Evolutionary conservation across 768 basidiomycete species (phyloP).

Genomic region (Boletus eberwhitei): DNA sequence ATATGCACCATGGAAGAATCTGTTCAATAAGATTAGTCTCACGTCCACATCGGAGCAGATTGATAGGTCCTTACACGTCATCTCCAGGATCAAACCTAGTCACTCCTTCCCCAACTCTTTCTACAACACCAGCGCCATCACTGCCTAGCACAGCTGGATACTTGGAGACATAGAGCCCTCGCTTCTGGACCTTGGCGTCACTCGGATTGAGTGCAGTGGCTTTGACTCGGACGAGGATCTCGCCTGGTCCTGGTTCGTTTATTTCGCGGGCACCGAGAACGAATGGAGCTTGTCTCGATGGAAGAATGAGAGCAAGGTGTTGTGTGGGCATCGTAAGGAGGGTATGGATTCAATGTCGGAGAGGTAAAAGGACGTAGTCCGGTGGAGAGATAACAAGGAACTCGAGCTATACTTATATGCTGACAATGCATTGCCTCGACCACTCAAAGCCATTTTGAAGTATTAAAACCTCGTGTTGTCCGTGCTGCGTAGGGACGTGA

Average conservation of each 20-base stretch:
- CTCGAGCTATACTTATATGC: conserved; percentile 28
- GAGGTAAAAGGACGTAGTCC: conserved; percentile 12
- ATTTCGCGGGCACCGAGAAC: conserved; percentile 33
- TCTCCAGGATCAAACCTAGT: conserved; percentile 48
- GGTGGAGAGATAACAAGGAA: conserved; percentile 19
- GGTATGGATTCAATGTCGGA: conserved; percentile 3
- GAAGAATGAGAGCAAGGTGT: conserved; percentile 31
- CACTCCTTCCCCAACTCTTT: conserved; percentile 50
- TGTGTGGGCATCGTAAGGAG: conserved; percentile 23
- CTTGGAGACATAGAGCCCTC: conserved; percentile 35
- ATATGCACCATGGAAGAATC: conserved; percentile 40
- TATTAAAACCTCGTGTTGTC: conserved; percentile 35
- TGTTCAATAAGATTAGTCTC: conserved; percentile 29
- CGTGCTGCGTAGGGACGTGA: conserved; percentile 31
- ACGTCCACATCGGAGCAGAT: conserved; percentile 1
- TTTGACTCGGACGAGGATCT: conserved; percentile 46
- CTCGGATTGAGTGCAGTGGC: conserved; percentile 51
- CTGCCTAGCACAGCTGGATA: conserved; percentile 47
- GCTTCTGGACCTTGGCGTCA: conserved; percentile 50
- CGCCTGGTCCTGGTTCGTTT: conserved; percentile 43
- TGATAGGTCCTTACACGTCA: conserved; percentile 41
- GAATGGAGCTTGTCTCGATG: conserved; percentile 35
- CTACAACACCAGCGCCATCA: conserved; percentile 52
- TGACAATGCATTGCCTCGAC: conserved; percentile 29
- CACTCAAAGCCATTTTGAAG: conserved; percentile 18